Evolutionary conservation across 2,329 filamentous ascomycete genomes (phyloP).

Genomic region (Paracoccidioides brasiliensis): DNA sequence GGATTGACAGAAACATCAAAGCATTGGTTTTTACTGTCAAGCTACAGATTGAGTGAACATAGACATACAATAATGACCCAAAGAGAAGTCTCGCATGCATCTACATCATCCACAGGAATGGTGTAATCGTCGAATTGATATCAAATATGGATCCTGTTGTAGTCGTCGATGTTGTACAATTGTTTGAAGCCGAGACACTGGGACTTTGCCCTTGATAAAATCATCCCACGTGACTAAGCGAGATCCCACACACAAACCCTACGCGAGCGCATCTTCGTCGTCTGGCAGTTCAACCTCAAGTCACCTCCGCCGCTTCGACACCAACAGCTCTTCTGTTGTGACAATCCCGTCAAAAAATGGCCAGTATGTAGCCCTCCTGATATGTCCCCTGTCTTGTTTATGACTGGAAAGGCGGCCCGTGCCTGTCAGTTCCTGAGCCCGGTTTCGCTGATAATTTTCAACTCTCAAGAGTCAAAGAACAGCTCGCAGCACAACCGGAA

Average conservation of each 20-base stretch:
- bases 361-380: conserved; percentile 26
- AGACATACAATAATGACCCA: too few species aligned
- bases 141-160: too few species aligned
- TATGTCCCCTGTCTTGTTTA: background rate
- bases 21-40: too few species aligned
- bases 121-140: too few species aligned
- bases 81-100: too few species aligned
- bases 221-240: conserved; percentile 8
- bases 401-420: background rate
- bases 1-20: too few species aligned
- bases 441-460: conserved; percentile 5
- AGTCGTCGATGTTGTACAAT: background rate
- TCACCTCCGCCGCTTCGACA: conserved; percentile 24
- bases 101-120: too few species aligned
- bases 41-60: too few species aligned
- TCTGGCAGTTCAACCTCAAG: conserved; percentile 18
- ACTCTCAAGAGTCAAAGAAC: conserved; percentile 85
- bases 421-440: background rate
- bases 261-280: conserved; percentile 6
- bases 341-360: conserved; percentile 34
- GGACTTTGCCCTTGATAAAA: background rate
- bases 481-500: conserved; percentile 98
- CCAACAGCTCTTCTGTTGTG: conserved; percentile 25
- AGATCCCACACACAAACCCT: conserved; percentile 11
- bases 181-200: background rate